Base-by-base conservation (phyloP, 768 basidiomycete genomes). In the Macrolepiota fuliginosa region DNA sequence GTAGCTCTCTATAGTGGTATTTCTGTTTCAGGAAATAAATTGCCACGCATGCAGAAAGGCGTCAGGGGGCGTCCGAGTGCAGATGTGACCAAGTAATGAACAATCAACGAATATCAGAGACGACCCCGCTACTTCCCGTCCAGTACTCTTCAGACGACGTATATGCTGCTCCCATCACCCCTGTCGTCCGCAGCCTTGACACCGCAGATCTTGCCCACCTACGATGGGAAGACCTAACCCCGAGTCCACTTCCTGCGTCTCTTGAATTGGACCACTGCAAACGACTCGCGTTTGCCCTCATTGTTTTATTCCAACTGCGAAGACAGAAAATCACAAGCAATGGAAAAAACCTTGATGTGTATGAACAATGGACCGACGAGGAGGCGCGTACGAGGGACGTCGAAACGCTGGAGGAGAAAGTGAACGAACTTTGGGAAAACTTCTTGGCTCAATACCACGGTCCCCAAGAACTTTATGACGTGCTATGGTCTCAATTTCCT, bases 401-500 rank as follows among this genome's bases (percentile, higher is more conserved):
- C 2, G 56, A 73, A 12, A 65, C 70, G 5, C 64, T 81, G 2
- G 78, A 82, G 46, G 65, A 66, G 9, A 71, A 70, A 36, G 66
- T 80, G 19, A 45, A 66, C 3, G 65, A 66, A 7, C 57, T 78
- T 1, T 85, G 83, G 83, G 64, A 67, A 4, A 59, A 68, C 15
- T 86, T 82, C 66, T 70, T 86, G 10, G 63, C 69, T 15, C 75
- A 73, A 19, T 75, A 76, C 55, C 77, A 78, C 17, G 73, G 70
- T 24, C 63, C 73, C 9, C 67, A 66, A 24, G 80, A 85, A 56
- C 72, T 87, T 17, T 76, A 83, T 54, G 73, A 75, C 4, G 72
- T 80, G 13, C 68, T 87, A 27, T 87, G 85, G 85, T 72, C 73
- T 4, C 60, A 68, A 10, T 84, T 83, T 61, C 73, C 73, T 2